phyloP scores from a whole-genome alignment of 2,329 filamentous ascomycete species.

The Sporothrix curviconia region DNA sequence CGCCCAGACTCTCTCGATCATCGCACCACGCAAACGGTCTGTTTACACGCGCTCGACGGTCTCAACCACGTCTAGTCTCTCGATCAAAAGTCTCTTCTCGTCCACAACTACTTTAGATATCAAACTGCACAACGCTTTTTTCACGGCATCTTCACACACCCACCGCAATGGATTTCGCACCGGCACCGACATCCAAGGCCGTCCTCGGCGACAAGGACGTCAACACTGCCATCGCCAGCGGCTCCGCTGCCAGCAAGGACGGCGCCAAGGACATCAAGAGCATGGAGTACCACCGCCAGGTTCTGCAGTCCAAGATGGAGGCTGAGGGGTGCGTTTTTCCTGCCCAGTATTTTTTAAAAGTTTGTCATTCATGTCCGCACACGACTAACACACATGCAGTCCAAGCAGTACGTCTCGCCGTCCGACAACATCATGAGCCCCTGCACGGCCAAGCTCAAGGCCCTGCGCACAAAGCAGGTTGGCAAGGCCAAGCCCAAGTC shows the following conservation, averaged over 20 bases:
- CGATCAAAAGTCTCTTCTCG: neutral
- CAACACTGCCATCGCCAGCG: constrained; percentile 57
- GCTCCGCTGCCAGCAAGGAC: constrained; percentile 35
- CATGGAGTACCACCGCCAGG: constrained; percentile 73
- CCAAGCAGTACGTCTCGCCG: constrained; percentile 61
- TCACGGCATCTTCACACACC: neutral
- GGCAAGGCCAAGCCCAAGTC: constrained; percentile 68
- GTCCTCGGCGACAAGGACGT: constrained; percentile 60
- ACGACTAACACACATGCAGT: no score
- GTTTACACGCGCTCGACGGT: neutral
- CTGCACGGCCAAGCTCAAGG: constrained; percentile 73
- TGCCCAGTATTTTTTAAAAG: no score
- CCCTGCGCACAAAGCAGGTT: constrained; percentile 73
- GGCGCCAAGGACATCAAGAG: constrained; percentile 57
- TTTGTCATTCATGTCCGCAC: no score
- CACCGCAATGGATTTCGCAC: constrained; percentile 8
- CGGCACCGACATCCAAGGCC: constrained; percentile 11
- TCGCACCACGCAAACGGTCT: neutral
- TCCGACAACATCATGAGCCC: constrained; percentile 88
- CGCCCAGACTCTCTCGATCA: neutral
- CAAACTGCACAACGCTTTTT: neutral
- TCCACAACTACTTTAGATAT: neutral
- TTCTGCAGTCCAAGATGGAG: constrained; percentile 65
- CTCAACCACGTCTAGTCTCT: neutral
- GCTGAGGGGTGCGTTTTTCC: constrained; percentile 55